Evolutionary conservation across 1,139 yeast genomes (phyloP).

Genomic region (Dujonia santamariae): DNA sequence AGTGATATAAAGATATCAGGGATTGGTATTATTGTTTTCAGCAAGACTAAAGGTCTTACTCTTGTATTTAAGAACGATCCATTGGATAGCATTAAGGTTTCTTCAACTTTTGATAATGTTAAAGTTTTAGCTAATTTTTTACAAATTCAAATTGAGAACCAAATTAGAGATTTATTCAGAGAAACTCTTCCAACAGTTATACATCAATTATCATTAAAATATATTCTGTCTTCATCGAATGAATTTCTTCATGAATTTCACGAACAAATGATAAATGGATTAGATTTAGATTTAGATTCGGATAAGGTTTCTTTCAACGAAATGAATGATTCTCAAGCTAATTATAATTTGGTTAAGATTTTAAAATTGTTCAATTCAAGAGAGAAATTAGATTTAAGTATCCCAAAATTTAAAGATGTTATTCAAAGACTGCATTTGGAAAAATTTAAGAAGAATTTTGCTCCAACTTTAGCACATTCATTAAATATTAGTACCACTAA

Average conservation of each 20-base stretch:
- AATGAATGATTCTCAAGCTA: slow-evolving; percentile 2
- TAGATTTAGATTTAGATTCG: slow-evolving; percentile 23
- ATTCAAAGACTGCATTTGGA: slow-evolving; percentile 54
- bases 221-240: slow-evolving; percentile 45
- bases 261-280: slow-evolving; percentile 25
- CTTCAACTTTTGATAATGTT: slow-evolving; percentile 81
- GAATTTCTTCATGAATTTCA: slow-evolving; percentile 27
- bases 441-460: slow-evolving; percentile 30
- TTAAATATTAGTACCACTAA: slow-evolving; percentile 24
- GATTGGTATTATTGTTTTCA: slow-evolving; percentile 79
- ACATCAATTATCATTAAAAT: slow-evolving; percentile 71
- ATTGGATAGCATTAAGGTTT: slow-evolving; percentile 74
- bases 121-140: slow-evolving; percentile 78
- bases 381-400: slow-evolving; percentile 69
- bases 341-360: slow-evolving; percentile 58
- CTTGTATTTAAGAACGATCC: slow-evolving; percentile 89
- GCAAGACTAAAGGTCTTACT: slow-evolving; percentile 79
- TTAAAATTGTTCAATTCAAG: slow-evolving; percentile 73
- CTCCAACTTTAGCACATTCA: slow-evolving; percentile 40
- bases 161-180: slow-evolving; percentile 74
- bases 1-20: slow-evolving; percentile 75
- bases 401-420: slow-evolving; percentile 55
- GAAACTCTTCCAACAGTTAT: slow-evolving; percentile 82
- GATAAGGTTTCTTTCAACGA: slow-evolving; percentile 21
- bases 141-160: slow-evolving; percentile 79